Evolutionary conservation across 2,329 filamentous ascomycete genomes (phyloP), one percentile per base, ranked within the genome.

Genomic region (Aspergillus carbonarius): DNA sequence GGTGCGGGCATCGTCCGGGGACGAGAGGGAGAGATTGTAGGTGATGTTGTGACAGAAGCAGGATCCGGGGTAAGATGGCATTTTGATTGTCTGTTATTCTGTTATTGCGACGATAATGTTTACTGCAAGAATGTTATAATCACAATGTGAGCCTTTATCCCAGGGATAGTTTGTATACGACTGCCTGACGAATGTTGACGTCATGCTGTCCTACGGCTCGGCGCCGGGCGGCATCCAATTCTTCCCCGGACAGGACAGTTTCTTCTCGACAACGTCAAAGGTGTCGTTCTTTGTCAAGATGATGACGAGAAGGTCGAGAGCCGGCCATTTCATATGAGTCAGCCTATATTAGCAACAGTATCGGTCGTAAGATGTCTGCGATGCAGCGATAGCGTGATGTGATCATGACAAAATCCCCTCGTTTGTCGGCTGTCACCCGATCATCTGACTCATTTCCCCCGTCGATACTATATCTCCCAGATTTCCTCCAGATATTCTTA

Each of bases 31-130:
- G 48, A 84, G 71, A 15, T 74, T 70, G 60, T 83, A 85, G 30
- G 73, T 71, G 56, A 84, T 73, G 8, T 72, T 72, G 57, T 74
- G 71, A 66, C 83, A 84, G 66, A 78, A 80, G 70, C 82, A 85
- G 39, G 74, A 75, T 18, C 79, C 78, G 1, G 72, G 72, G 39
- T 72, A 72, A 3, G 49, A 59, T 5, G 66, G 68, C 71, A 74
- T 74, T 18, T 30, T 54, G 44, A 13, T n/a, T 5, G 12, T 7
- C 2, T 18, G 7, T 3, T 5, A 30, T 30, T 30, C 7, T 27
- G 5, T 27, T 27, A 27, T 27, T 27, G 4, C 25, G 25, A 27
- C 7, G 25, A 27, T 27, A 7, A 27, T 8, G 25, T 7, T 27
- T 5, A 6, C 7, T 23, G 23, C 23, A 3, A 23, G 3, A 23